Conservation (phyloP, 2,329 filamentous ascomycete species). For the Aciculosporium take region DNA sequence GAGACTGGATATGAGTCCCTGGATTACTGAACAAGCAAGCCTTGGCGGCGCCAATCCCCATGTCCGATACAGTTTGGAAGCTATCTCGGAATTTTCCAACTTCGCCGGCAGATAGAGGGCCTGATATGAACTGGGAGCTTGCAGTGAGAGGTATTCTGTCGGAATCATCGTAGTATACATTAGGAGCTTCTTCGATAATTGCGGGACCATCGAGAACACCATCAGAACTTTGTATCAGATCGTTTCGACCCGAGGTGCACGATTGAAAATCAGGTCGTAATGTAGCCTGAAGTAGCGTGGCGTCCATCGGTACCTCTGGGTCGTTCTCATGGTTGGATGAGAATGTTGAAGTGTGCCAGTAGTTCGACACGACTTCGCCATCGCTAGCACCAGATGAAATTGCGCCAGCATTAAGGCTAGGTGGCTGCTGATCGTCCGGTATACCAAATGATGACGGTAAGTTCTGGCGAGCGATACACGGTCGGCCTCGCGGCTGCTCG, state of each 20-base stretch:
- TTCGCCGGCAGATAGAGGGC: conserved; percentile 28
- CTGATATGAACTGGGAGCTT: conserved; percentile 40
- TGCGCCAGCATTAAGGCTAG: neutral
- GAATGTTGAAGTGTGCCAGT: conserved; percentile 37
- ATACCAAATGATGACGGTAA: conserved; percentile 21
- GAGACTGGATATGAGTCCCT: conserved; percentile 43
- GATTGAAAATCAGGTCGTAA: conserved; percentile 37
- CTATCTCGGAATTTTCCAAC: conserved; percentile 35
- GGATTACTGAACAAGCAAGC: conserved; percentile 39
- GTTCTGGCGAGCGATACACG: conserved; percentile 59
- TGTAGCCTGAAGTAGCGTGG: conserved; percentile 37
- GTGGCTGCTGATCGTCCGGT: neutral
- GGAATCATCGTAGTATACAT: conserved; percentile 34
- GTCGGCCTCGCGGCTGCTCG: conserved; percentile 14
- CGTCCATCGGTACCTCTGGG: conserved; percentile 38
- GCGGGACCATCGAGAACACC: conserved; percentile 17
- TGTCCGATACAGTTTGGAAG: conserved; percentile 40
- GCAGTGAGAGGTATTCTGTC: conserved; percentile 44
- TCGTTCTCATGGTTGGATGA: conserved; percentile 21
- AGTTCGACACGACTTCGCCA: conserved; percentile 31
- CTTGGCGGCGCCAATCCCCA: conserved; percentile 40
- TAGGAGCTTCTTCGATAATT: conserved; percentile 20
- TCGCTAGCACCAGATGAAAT: conserved; percentile 10
- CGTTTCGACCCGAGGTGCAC: conserved; percentile 11
- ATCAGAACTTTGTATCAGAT: conserved; percentile 15